Conservation (phyloP, 2,329 filamentous ascomycete species). For the Colletotrichum sansevieriae region DNA sequence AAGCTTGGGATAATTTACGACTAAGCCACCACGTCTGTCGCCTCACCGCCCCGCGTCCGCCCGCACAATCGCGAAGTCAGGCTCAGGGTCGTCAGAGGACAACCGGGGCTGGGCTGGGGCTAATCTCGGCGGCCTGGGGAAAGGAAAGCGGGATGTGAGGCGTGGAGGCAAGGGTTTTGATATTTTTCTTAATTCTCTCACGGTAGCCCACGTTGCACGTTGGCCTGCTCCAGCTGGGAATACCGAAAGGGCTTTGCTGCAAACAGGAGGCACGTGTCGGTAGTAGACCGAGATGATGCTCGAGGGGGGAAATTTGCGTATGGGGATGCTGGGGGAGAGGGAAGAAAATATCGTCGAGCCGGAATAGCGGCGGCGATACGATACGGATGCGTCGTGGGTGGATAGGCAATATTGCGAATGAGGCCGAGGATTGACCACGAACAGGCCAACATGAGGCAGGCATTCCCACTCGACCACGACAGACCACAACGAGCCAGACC, state of each 20-base stretch:
- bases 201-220: conserved; percentile 9
- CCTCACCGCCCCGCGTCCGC: conserved; percentile 41
- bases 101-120: conserved; percentile 26
- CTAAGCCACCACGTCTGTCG: conserved; percentile 38
- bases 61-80: conserved; percentile 24
- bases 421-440: conserved; percentile 38
- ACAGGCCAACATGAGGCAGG: conserved; percentile 30
- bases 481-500: background rate
- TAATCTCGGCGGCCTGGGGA: conserved; percentile 40
- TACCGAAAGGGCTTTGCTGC: conserved; percentile 8
- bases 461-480: conserved; percentile 18
- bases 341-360: conserved; percentile 11
- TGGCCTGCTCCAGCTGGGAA: background rate
- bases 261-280: conserved; percentile 36
- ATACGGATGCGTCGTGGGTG: conserved; percentile 33
- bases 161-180: conserved; percentile 10
- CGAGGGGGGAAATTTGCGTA: conserved; percentile 25
- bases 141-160: conserved; percentile 32
- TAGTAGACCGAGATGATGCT: conserved; percentile 38
- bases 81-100: conserved; percentile 26
- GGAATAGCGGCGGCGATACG: conserved; percentile 39
- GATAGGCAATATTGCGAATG: conserved; percentile 41
- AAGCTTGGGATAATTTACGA: conserved; percentile 32
- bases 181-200: background rate
- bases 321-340: conserved; percentile 4